phyloP scores from a whole-genome alignment of 1,284 basidiomycete genomes.

The Filobasidium uniguttulatum region DNA sequence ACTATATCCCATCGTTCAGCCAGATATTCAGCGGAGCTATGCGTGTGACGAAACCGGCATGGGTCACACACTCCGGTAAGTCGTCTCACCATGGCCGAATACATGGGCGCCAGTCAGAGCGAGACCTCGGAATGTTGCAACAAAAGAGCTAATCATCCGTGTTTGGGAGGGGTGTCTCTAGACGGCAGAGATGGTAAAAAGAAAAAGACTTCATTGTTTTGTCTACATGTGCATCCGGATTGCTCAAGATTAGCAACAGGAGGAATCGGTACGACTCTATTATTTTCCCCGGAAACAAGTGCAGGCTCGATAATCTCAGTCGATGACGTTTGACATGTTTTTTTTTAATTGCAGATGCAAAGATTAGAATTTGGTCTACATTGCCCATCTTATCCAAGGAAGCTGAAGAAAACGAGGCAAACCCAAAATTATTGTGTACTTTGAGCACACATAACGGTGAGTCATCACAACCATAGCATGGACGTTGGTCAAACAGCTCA shows the following conservation, averaged over 20 bases:
- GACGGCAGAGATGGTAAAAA: constrained; percentile 37
- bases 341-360: constrained; percentile 36
- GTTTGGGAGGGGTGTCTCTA: neutral
- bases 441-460: constrained; percentile 76
- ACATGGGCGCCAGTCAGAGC: no score
- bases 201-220: constrained; percentile 78
- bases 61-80: constrained; percentile 34
- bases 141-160: neutral
- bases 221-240: constrained; percentile 86
- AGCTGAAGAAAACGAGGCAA: constrained; percentile 57
- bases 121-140: no score
- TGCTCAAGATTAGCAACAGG: constrained; percentile 91
- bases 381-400: constrained; percentile 69
- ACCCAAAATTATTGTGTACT: constrained; percentile 78
- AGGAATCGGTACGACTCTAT: constrained; percentile 48
- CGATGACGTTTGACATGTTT: neutral
- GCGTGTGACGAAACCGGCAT: constrained; percentile 36
- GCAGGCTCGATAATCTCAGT: neutral
- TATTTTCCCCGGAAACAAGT: neutral
- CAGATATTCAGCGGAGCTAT: no score
- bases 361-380: constrained; percentile 95
- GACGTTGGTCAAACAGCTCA: neutral
- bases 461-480: constrained; percentile 8
- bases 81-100: no score
- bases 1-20: no score